These are phyloP conservation scores for Collariella sp. DNA, from an alignment of 495 filamentous ascomycete species.

Conservation along the genomic window DNA sequence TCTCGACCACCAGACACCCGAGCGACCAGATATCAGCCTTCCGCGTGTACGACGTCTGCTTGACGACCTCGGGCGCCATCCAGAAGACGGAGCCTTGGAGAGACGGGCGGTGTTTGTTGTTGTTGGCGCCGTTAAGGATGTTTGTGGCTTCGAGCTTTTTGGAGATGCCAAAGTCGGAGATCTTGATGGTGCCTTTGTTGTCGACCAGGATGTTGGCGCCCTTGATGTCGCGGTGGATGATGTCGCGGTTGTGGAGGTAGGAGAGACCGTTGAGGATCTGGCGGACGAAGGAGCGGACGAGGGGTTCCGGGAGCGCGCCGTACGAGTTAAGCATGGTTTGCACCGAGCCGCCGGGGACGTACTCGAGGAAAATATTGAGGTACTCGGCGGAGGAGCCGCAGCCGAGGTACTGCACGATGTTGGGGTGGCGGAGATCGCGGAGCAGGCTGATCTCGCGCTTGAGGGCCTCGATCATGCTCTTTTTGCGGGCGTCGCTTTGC, in stretches of 20 bases:
- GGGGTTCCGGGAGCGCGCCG: conserved; percentile 82
- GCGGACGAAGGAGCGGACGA: conserved; percentile 93
- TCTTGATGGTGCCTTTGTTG: conserved; percentile 98
- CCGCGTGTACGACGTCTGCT: conserved; percentile 92
- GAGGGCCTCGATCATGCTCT: conserved; percentile 92
- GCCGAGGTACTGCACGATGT: conserved; percentile 97
- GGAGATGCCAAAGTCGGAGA: conserved; percentile 97
- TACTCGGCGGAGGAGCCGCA: conserved; percentile 84
- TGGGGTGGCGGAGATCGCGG: conserved; percentile 87
- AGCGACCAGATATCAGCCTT: conserved; percentile 99
- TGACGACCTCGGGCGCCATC: conserved; percentile 99
- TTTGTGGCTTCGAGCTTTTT: conserved; percentile 53
- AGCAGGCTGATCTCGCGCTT: conserved; percentile 94
- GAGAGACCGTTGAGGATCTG: conserved; percentile 93
- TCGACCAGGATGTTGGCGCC: conserved; percentile 98
- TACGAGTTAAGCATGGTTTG: conserved; percentile 98
- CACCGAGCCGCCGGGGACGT: conserved; percentile 94
- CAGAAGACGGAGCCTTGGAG: conserved; percentile 97
- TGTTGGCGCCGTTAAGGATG: conserved; percentile 49
- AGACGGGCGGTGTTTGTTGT: conserved; percentile 77
- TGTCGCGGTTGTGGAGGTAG: conserved; percentile 89
- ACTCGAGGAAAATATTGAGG: conserved; percentile 99
- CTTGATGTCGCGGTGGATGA: conserved; percentile 99
- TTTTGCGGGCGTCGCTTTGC: conserved; percentile 80
- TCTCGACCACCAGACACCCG: conserved; percentile 94